These are phyloP conservation scores for Tinospora cordifolia DNA, from an alignment of 164 flowering plant species.

Conservation along the genomic window DNA sequence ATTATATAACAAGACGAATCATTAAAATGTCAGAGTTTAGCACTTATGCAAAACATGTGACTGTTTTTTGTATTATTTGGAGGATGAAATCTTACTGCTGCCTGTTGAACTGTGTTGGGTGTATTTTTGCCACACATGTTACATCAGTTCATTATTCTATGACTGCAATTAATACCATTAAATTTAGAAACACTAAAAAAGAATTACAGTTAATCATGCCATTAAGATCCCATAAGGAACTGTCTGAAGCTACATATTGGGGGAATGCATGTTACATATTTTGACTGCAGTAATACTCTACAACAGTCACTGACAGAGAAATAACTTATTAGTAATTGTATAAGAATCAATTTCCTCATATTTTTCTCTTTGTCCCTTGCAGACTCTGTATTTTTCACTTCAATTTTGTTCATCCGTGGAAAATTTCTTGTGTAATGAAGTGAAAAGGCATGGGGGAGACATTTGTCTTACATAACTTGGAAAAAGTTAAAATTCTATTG, in stretches of 20 bases:
- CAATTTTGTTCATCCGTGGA: background rate
- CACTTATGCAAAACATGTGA: background rate
- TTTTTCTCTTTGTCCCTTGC: background rate
- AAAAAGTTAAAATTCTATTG: no score
- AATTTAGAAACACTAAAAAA: background rate
- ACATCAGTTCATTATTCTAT: background rate
- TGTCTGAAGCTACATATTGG: no score
- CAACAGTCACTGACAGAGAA: no score
- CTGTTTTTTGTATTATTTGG: background rate
- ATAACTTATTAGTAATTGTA: no score
- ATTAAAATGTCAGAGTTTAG: background rate
- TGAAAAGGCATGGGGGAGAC: background rate
- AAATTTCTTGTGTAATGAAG: background rate
- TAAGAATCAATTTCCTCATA: background rate
- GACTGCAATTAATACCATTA: background rate
- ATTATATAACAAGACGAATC: background rate
- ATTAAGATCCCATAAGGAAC: background rate
- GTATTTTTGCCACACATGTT: background rate
- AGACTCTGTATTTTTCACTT: background rate
- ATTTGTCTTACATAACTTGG: background rate
- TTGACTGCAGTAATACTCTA: background rate
- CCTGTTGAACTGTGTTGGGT: background rate
- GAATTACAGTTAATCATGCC: background rate
- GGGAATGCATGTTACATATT: no score
- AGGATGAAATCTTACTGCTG: background rate